Percentiles rank a stretch among this genome's conserved stretches.
These are phyloP conservation scores for Pyrus bretschneideri DNA, from an alignment of 306 rosid species.

Conservation along the genomic window DNA sequence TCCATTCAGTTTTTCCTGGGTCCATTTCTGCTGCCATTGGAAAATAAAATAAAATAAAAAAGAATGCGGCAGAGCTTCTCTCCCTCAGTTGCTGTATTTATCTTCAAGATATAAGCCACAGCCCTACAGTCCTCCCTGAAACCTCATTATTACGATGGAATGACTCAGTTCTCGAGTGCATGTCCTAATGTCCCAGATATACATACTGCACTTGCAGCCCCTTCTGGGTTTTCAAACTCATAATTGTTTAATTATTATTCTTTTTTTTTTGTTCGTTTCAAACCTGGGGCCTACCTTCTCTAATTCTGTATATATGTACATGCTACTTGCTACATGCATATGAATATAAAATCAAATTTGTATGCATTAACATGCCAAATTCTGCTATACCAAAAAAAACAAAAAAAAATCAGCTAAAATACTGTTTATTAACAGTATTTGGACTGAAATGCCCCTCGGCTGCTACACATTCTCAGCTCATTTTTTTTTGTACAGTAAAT, in stretches of 20 bases:
- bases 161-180: slow-evolving; percentile 55
- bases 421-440: no score
- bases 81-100: background rate
- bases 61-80: background rate
- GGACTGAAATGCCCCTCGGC: no score
- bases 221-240: slow-evolving; percentile 43
- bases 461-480: no score
- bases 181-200: no score
- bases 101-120: background rate
- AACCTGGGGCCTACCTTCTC: slow-evolving; percentile 19
- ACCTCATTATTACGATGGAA: slow-evolving; percentile 48
- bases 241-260: slow-evolving; percentile 69
- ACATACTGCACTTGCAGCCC: background rate
- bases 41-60: background rate
- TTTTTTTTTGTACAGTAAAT: no score
- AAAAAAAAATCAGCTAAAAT: no score
- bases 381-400: no score
- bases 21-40: background rate
- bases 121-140: background rate
- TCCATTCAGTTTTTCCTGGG: slow-evolving; percentile 4
- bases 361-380: background rate
- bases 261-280: slow-evolving; percentile 30
- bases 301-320: background rate
- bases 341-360: background rate
- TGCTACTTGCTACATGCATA: background rate